These are phyloP conservation scores for Laetiporus sulphureus DNA, from an alignment of 1,284 basidiomycete genomes.

Conservation along the genomic window DNA sequence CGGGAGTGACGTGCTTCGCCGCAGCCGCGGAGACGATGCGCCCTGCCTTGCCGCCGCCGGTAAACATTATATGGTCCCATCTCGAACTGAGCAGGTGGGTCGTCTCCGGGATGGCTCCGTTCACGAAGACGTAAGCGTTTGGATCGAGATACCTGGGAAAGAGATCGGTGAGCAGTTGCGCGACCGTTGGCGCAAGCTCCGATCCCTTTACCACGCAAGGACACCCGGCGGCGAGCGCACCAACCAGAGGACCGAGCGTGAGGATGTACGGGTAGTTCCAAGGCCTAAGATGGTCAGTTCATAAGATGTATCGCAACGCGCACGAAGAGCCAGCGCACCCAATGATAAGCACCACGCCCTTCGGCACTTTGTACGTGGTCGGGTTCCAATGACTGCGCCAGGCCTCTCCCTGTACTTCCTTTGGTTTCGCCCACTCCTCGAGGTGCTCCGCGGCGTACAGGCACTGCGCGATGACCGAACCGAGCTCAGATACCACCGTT, in stretches of 20 bases:
- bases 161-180: slow-evolving; percentile 48
- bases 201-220: slow-evolving; percentile 56
- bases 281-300: slow-evolving; percentile 25
- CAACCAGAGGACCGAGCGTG: slow-evolving; percentile 43
- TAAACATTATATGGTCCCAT: slow-evolving; percentile 57
- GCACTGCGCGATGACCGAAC: slow-evolving; percentile 35
- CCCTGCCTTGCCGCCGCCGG: slow-evolving; percentile 47
- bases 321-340: slow-evolving; percentile 24
- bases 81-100: slow-evolving; percentile 44
- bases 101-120: slow-evolving; percentile 50
- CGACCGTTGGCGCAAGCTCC: slow-evolving; percentile 45
- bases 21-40: slow-evolving; percentile 57
- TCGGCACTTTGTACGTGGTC: slow-evolving; percentile 44
- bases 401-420: slow-evolving; percentile 31
- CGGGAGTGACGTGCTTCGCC: slow-evolving; percentile 56
- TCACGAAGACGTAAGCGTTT: slow-evolving; percentile 40
- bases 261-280: slow-evolving; percentile 55
- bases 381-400: slow-evolving; percentile 35
- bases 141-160: slow-evolving; percentile 61
- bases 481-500: slow-evolving; percentile 30
- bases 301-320: not conserved
- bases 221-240: slow-evolving; percentile 59
- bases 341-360: slow-evolving; percentile 40
- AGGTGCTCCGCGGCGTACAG: slow-evolving; percentile 42
- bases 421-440: slow-evolving; percentile 46